These are phyloP conservation scores for Penicillium mononematosum DNA, from an alignment of 495 filamentous ascomycete genomes.

Conservation along the genomic window DNA sequence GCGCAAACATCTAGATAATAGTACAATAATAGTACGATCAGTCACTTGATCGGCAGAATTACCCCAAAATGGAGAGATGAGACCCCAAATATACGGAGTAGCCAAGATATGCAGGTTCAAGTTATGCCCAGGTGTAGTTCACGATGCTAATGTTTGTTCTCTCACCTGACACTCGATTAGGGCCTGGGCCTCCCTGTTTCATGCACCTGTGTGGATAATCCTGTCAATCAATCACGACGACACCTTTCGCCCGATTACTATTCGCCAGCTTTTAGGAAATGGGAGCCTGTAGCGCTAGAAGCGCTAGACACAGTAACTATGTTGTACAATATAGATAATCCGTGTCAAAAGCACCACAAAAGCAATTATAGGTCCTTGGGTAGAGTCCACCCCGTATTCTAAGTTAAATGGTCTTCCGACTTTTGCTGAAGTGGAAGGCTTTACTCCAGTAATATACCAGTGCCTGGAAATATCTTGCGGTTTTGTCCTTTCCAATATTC, in stretches of 20 bases:
- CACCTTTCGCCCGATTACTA: background rate
- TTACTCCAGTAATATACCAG: background rate
- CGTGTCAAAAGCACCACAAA: background rate
- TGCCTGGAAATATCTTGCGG: background rate
- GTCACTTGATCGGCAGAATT: background rate
- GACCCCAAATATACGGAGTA: background rate
- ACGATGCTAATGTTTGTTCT: background rate
- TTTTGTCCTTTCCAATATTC: background rate
- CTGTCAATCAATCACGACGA: background rate
- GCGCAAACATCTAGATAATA: background rate
- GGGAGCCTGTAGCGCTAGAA: background rate
- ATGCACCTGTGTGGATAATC: background rate
- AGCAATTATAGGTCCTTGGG: slow-evolving; percentile 1
- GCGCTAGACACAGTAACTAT: background rate
- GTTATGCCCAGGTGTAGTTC: too few species aligned
- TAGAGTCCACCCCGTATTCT: background rate
- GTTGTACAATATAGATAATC: background rate
- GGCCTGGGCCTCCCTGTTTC: background rate
- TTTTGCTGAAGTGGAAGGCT: background rate
- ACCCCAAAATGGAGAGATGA: background rate
- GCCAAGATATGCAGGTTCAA: background rate
- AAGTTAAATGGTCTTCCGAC: background rate
- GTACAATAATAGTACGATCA: background rate
- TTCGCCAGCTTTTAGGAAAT: background rate
- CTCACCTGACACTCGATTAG: background rate